Conservation (phyloP, 495 filamentous ascomycete genomes). For the Ascobolus immersus region DNA sequence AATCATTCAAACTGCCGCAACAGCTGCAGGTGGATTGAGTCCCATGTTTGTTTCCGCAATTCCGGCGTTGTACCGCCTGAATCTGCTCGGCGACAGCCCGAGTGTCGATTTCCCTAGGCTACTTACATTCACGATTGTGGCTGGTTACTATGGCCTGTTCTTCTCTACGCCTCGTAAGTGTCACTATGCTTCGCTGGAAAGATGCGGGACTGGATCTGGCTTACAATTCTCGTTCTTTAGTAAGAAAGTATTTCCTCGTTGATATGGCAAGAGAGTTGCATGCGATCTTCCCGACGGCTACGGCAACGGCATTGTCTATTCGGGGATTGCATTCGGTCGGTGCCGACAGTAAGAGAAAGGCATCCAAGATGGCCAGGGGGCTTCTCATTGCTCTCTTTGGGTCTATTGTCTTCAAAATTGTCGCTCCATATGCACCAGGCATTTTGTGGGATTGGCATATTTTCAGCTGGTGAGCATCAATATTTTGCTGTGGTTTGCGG, state of each 20-base stretch:
- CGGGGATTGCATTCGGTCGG: conserved; percentile 35
- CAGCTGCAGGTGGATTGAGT: conserved; percentile 35
- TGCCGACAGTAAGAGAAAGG: conserved; percentile 18
- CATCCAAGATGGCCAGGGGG: conserved; percentile 33
- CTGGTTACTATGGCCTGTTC: conserved; percentile 42
- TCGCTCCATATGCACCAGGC: conserved; percentile 34
- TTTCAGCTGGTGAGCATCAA: conserved; percentile 38
- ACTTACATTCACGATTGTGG: conserved; percentile 33
- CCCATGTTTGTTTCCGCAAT: conserved; percentile 37
- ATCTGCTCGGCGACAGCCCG: conserved; percentile 25
- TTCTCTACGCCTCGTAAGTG: conserved; percentile 39
- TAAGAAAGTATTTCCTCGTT: conserved; percentile 44
- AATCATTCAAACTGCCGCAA: conserved; percentile 38
- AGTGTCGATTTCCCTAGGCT: conserved; percentile 31
- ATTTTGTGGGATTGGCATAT: conserved; percentile 43
- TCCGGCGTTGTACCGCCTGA: conserved; percentile 35
- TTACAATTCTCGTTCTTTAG: no score
- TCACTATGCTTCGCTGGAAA: no score
- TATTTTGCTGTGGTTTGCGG: no score
- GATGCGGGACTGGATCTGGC: no score
- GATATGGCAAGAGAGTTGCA: conserved; percentile 35
- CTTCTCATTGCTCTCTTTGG: conserved; percentile 25
- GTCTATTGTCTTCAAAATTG: conserved; percentile 29
- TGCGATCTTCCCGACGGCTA: conserved; percentile 37
- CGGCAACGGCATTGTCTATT: conserved; percentile 40